Conservation (phyloP, 768 basidiomycete genomes). For the Hericium alpestre region DNA sequence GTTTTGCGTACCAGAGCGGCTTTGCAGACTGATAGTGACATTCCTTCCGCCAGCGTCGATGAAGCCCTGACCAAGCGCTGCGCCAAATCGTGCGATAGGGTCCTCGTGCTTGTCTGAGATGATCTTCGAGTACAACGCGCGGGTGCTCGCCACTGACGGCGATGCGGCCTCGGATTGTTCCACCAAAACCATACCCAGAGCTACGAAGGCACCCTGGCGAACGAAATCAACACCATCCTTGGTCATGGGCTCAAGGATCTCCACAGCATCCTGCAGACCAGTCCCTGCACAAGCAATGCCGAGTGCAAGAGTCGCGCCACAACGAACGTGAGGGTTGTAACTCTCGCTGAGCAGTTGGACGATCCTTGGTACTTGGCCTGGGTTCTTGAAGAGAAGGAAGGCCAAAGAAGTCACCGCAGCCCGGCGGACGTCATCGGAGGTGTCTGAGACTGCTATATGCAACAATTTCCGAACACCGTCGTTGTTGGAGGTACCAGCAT, state of each 20-base stretch:
- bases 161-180: conserved; percentile 90
- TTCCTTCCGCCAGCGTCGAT: conserved; percentile 97
- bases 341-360: conserved; percentile 96
- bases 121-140: conserved; percentile 82
- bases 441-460: conserved; percentile 96
- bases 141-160: conserved; percentile 68
- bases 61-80: conserved; percentile 89
- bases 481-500: conserved; percentile 93
- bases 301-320: conserved; percentile 90
- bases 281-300: conserved; percentile 98
- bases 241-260: conserved; percentile 95
- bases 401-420: conserved; percentile 94
- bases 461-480: conserved; percentile 82
- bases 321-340: conserved; percentile 97
- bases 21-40: conserved; percentile 88
- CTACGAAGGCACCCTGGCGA: conserved; percentile 92
- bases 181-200: conserved; percentile 93
- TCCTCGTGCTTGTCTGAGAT: conserved; percentile 96
- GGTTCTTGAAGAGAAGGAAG: conserved; percentile 95
- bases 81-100: conserved; percentile 96
- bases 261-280: conserved; percentile 92
- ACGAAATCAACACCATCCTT: conserved; percentile 98
- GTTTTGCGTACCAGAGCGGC: conserved; percentile 85
- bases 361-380: conserved; percentile 89
- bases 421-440: conserved; percentile 91